These are phyloP conservation scores for Candida fluviatilis DNA, from an alignment of 805 yeast species.

Conservation along the genomic window DNA sequence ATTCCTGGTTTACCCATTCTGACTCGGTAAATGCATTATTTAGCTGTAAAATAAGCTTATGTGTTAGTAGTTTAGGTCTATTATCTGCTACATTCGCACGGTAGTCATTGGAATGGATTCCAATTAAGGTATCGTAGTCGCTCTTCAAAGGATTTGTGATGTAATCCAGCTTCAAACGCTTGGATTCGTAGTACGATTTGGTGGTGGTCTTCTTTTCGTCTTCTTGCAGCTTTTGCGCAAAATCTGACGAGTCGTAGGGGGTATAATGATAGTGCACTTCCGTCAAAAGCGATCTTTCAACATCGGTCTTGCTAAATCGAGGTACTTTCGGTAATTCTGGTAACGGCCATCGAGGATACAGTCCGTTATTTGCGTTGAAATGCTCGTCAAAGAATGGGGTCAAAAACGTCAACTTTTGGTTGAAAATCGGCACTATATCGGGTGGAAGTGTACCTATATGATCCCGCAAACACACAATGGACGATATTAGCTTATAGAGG, in stretches of 20 bases:
- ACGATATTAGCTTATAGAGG: constrained; percentile 69
- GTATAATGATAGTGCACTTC: constrained; percentile 65
- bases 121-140: constrained; percentile 44
- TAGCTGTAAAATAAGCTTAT: constrained; percentile 55
- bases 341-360: constrained; percentile 63
- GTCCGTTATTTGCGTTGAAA: constrained; percentile 12
- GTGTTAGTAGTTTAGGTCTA: constrained; percentile 22
- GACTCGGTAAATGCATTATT: constrained; percentile 44
- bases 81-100: constrained; percentile 11
- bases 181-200: constrained; percentile 50
- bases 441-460: constrained; percentile 80
- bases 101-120: constrained; percentile 41
- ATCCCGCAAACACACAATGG: constrained; percentile 77
- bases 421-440: constrained; percentile 70
- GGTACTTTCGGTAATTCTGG: constrained; percentile 69
- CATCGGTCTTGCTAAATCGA: constrained; percentile 64
- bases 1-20: constrained; percentile 42
- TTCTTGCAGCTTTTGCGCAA: constrained; percentile 11
- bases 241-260: constrained; percentile 45
- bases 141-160: constrained; percentile 62
- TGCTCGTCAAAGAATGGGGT: constrained; percentile 54
- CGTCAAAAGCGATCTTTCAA: constrained; percentile 69
- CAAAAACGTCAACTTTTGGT: constrained; percentile 60
- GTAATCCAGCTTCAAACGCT: constrained; percentile 63
- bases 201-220: constrained; percentile 9